Conservation (phyloP, 108 stramenopile species). For the Pseudonitzschia multiseries region DNA sequence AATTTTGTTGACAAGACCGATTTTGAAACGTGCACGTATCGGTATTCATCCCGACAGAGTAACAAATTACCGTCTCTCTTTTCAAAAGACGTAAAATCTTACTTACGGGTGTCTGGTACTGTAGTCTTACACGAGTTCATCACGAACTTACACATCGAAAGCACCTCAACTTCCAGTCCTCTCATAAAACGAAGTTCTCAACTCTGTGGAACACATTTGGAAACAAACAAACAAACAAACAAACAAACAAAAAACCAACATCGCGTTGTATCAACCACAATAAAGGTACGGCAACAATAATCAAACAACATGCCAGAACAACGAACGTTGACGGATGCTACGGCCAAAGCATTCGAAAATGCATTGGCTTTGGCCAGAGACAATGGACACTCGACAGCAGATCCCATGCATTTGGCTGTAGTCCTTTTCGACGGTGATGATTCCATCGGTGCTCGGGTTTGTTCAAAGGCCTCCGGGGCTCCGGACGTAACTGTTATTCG, state of each 20-base stretch:
- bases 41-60: too few relatives aligned
- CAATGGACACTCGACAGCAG: conserved; percentile 74
- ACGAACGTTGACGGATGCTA: conserved; percentile 77
- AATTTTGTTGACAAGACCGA: background rate
- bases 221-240: background rate
- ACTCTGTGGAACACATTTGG: too few relatives aligned
- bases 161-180: too few relatives aligned
- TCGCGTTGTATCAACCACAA: background rate
- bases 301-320: conserved; percentile 53
- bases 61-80: too few relatives aligned
- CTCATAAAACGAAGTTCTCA: too few relatives aligned
- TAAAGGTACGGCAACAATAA: background rate
- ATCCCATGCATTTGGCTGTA: conserved; percentile 73
- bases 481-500: conserved; percentile 60
- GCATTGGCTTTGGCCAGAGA: conserved; percentile 59
- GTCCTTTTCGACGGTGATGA: conserved; percentile 66
- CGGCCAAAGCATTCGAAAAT: conserved; percentile 67
- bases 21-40: too few relatives aligned
- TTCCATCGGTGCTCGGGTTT: conserved; percentile 68
- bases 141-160: too few relatives aligned
- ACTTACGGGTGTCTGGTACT: too few relatives aligned
- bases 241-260: background rate
- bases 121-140: too few relatives aligned
- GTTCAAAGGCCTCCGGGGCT: conserved; percentile 31
- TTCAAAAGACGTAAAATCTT: too few relatives aligned